A percentile compares a stretch with the other conserved stretches of the same genome.
Evolutionary conservation across 768 basidiomycete genomes (phyloP).

Genomic region (Macrolepiota fuliginosa): DNA sequence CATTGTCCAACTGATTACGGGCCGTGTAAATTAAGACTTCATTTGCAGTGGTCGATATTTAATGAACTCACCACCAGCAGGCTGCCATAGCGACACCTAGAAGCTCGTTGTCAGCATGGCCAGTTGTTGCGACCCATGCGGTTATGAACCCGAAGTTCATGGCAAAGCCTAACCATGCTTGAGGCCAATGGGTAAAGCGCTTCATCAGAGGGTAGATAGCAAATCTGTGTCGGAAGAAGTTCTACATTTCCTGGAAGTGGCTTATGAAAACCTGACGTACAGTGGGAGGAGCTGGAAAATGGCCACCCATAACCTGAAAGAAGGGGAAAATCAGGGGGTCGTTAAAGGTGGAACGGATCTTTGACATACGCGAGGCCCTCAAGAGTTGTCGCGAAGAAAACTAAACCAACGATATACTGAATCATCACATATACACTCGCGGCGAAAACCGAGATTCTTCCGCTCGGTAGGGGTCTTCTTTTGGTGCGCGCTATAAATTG

Average conservation of each 20-base stretch:
- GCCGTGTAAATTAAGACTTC: not conserved
- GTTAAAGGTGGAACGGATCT: not conserved
- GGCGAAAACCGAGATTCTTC: conserved; percentile 40
- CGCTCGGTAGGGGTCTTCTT: conserved; percentile 46
- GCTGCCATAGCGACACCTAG: conserved; percentile 33
- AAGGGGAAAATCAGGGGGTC: conserved; percentile 16
- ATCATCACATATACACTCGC: conserved; percentile 38
- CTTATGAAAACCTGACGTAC: conserved; percentile 24
- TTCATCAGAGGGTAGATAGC: conserved; percentile 54
- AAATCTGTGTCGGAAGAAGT: conserved; percentile 25
- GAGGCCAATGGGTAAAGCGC: conserved; percentile 57
- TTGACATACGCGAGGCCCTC: conserved; percentile 32
- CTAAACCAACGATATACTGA: conserved; percentile 38
- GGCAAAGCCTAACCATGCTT: conserved; percentile 58
- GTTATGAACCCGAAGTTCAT: conserved; percentile 56
- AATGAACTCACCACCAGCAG: conserved; percentile 42
- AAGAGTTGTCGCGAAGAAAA: conserved; percentile 35
- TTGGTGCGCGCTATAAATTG: conserved; percentile 41
- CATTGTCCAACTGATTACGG: conserved; percentile 42
- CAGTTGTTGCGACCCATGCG: conserved; percentile 43
- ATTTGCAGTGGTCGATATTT: not conserved
- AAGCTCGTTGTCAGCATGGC: conserved; percentile 28
- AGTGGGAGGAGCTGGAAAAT: conserved; percentile 45
- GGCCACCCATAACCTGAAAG: conserved; percentile 36
- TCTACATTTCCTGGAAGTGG: not conserved